These are phyloP conservation scores for Flaveria sonorensis DNA, from an alignment of 129 eudicot genomes.

Conservation along the genomic window DNA sequence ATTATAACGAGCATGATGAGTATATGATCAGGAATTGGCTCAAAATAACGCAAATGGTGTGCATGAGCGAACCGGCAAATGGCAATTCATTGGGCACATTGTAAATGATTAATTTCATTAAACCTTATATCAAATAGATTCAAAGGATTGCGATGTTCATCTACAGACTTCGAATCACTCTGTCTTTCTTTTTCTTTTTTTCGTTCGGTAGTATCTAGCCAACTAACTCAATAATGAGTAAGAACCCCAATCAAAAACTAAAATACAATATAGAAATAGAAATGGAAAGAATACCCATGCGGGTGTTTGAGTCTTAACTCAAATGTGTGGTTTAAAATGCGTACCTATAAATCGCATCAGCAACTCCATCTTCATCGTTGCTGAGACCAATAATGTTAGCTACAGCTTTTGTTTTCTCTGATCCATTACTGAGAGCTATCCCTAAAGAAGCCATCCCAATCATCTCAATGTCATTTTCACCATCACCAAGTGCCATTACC, in stretches of 20 bases:
- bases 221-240: constrained; percentile 11
- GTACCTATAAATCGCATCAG: constrained; percentile 90
- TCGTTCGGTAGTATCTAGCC: not conserved
- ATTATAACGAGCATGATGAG: not conserved
- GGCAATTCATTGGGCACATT: not conserved
- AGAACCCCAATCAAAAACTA: constrained; percentile 20
- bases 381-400: constrained; percentile 80
- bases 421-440: constrained; percentile 86
- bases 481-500: constrained; percentile 96
- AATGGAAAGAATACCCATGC: not conserved
- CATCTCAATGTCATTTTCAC: constrained; percentile 94
- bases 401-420: constrained; percentile 85
- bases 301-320: constrained; percentile 2
- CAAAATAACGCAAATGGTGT: not conserved
- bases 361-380: constrained; percentile 97
- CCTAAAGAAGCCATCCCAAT: constrained; percentile 82
- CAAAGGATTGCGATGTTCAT: not conserved
- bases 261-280: not conserved
- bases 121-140: not conserved
- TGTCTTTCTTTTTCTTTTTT: constrained; percentile 9
- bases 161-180: not conserved
- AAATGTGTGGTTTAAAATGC: constrained; percentile 61
- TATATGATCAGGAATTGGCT: not conserved
- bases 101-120: not conserved
- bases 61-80: not conserved